phyloP scores from a whole-genome alignment of 2,329 filamentous ascomycete species.

The Zalaria obscura region DNA sequence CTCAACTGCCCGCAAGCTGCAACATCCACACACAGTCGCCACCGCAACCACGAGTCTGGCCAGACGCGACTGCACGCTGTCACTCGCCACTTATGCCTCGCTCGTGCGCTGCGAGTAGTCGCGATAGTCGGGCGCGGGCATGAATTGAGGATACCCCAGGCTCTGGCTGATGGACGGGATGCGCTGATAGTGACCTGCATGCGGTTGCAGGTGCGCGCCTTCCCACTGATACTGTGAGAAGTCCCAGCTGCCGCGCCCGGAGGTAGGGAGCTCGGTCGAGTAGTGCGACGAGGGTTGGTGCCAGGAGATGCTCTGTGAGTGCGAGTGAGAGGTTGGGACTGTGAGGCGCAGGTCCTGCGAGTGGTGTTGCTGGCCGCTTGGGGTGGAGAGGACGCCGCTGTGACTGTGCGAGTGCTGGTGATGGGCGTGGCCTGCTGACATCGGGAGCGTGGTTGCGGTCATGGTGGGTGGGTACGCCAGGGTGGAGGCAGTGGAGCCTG shows the following conservation, averaged over 20 bases:
- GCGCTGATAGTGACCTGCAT: conserved; percentile 5
- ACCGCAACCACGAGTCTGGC: no score
- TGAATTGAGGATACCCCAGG: conserved; percentile 3
- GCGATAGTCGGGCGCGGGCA: conserved; percentile 5
- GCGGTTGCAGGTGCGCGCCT: neutral
- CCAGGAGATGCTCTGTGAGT: conserved; percentile 14
- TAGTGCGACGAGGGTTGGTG: conserved; percentile 18
- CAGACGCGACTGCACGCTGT: no score
- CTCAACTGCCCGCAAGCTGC: no score
- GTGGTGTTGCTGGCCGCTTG: conserved; percentile 10
- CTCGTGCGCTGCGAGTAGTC: conserved; percentile 4
- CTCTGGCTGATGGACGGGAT: conserved; percentile 9
- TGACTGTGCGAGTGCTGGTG: conserved; percentile 1
- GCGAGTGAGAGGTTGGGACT: neutral
- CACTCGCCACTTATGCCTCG: conserved; percentile 2
- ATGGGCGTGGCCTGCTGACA: conserved; percentile 9
- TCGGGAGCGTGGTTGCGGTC: conserved; percentile 8
- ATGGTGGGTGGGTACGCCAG: conserved; percentile 16
- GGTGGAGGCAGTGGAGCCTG: conserved; percentile 17
- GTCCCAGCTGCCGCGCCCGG: conserved; percentile 13
- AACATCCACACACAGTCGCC: no score
- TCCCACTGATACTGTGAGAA: conserved; percentile 6
- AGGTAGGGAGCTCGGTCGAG: conserved; percentile 14
- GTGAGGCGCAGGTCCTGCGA: neutral
- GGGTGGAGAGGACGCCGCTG: conserved; percentile 8